Conservation (phyloP, 2,329 filamentous ascomycete species). For the Rhynchosporium graminicola region DNA sequence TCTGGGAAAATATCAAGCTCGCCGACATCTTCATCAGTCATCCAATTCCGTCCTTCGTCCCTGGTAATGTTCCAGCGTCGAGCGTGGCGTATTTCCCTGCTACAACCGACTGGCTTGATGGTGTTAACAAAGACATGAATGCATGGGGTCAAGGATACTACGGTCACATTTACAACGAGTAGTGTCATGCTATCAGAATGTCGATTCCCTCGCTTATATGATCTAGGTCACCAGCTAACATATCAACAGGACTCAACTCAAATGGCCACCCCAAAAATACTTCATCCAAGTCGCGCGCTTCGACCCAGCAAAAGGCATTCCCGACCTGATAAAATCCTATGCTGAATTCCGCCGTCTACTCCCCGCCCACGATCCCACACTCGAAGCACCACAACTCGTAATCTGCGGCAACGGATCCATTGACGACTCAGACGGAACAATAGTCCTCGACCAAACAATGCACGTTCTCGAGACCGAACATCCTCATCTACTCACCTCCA, state of each 20-base stretch:
- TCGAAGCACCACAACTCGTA: constrained; percentile 68
- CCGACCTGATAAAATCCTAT: constrained; percentile 74
- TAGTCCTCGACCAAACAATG: constrained; percentile 73
- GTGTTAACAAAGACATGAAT: constrained; percentile 73
- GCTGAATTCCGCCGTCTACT: constrained; percentile 67
- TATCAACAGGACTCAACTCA: constrained; percentile 51
- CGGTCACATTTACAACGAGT: constrained; percentile 68
- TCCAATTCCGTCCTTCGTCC: constrained; percentile 75
- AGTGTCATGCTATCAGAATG: constrained; percentile 61
- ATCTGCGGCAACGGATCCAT: constrained; percentile 79
- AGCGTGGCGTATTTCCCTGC: constrained; percentile 77
- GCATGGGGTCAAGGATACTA: constrained; percentile 74
- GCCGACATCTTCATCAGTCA: constrained; percentile 83
- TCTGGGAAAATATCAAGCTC: constrained; percentile 70
- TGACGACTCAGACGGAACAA: constrained; percentile 73
- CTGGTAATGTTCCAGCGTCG: constrained; percentile 62
- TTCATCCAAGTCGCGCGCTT: constrained; percentile 82
- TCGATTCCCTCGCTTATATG: constrained; percentile 37
- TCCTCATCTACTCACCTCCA: constrained; percentile 60
- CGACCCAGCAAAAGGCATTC: constrained; percentile 80
- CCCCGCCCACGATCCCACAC: constrained; percentile 50
- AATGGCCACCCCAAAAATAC: constrained; percentile 65
- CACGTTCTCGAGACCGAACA: constrained; percentile 64
- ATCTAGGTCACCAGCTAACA: neutral
- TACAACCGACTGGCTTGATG: constrained; percentile 82